Conservation (phyloP, 2,329 filamentous ascomycete species). For the Aureobasidium sp. region DNA sequence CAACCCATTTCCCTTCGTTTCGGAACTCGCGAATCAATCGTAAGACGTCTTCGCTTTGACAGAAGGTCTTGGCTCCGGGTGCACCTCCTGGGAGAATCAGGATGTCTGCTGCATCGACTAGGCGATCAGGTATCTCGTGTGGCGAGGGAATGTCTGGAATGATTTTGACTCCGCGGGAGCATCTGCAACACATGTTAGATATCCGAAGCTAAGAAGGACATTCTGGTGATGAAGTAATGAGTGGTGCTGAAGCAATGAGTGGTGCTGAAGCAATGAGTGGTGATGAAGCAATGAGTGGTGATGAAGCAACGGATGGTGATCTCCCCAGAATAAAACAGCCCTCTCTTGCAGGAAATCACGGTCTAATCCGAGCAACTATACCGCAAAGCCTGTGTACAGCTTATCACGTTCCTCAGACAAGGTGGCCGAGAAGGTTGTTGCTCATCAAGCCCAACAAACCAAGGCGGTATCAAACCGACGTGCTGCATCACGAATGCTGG, state of each 20-base stretch:
- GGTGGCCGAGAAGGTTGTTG: background rate
- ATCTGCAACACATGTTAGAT: conserved; percentile 20
- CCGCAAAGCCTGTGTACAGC: background rate
- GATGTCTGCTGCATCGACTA: conserved; percentile 26
- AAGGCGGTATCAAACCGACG: background rate
- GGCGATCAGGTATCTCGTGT: conserved; percentile 16
- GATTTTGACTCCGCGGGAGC: conserved; percentile 33
- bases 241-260: background rate
- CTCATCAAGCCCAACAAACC: background rate
- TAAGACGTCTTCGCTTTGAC: conserved; percentile 21
- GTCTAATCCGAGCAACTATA: background rate
- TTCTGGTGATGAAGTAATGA: background rate
- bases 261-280: background rate
- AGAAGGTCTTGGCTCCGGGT: conserved; percentile 32
- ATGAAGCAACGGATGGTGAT: background rate
- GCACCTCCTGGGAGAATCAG: conserved; percentile 34
- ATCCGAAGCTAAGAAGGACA: background rate
- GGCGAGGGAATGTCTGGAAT: conserved; percentile 29
- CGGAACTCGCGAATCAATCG: conserved; percentile 28
- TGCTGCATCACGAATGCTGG: background rate
- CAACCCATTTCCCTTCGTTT: conserved; percentile 28
- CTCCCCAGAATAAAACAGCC: too few species aligned
- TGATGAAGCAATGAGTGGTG: background rate
- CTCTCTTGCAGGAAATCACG: background rate
- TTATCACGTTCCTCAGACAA: background rate